Evolutionary conservation across 1,139 yeast species (phyloP), one percentile per base, ranked within the genome.

Genomic region (Diutina pseudorugosa): DNA sequence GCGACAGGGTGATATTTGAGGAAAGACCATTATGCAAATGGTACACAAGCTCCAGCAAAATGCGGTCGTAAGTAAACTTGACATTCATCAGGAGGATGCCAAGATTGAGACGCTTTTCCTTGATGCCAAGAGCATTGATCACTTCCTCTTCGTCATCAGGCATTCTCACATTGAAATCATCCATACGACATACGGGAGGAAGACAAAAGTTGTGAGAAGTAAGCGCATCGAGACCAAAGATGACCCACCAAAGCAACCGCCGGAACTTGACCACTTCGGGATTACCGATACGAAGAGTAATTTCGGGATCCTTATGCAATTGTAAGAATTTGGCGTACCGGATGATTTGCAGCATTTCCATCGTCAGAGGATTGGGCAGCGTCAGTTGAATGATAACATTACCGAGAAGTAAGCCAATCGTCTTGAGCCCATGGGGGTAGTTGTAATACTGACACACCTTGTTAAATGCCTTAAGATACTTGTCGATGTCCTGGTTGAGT

Each of bases 171-270:
- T 81, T 82, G 62, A 78, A 79, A 58, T 80, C 83, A 50, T 74
- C 77, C 53, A 70, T 65, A 56, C 71, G 70, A 55, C 83, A 77
- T 36, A 78, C 72, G 1, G 87, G 86, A 0, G 82, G 76, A 41
- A 80, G 64, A 60, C 82, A 76, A 52, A 78, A 75, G 57, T 80
- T 80, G 56, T 79, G 76, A 27, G 84, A 75, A 2, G 82, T 76
- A 53, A 79, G 67, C 3, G 80, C 76, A 61, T 82, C 87, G 53
- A 82, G 65, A 18, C 80, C 79, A 58, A 80, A 80, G 5, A 81
- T 78, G 41, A 79, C 80, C 85, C 85, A 82, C 85, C 86, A 82
- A 18, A 82, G 61, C 53, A 79, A 61, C 59, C 86, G 68, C 61
- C 83, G 69, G 51, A 75, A 70, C 55, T 78, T 80, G 4, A 80